Evolutionary conservation across 1,284 basidiomycete species (phyloP).

Genomic region (Austroboletus novae-zelandiae): DNA sequence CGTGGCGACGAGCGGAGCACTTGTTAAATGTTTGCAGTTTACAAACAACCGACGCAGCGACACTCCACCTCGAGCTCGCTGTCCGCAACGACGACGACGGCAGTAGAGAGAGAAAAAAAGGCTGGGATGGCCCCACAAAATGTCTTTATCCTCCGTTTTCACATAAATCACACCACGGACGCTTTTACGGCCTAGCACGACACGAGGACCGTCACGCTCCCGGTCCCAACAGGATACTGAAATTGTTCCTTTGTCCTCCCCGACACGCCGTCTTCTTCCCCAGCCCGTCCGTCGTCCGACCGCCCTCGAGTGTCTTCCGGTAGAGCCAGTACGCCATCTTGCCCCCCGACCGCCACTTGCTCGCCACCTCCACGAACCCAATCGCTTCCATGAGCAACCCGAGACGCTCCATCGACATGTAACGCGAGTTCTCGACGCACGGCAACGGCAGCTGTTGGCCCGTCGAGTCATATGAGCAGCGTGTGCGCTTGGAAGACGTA

Average conservation of each 20-base stretch:
- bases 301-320: slow-evolving; percentile 37
- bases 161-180: slow-evolving; percentile 10
- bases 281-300: slow-evolving; percentile 31
- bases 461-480: slow-evolving; percentile 1
- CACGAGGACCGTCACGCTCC: background rate
- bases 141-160: slow-evolving; percentile 4
- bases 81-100: slow-evolving; percentile 8
- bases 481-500: slow-evolving; percentile 35
- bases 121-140: slow-evolving; percentile 2
- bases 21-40: slow-evolving; percentile 19
- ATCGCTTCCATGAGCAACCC: slow-evolving; percentile 55
- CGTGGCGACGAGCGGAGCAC: slow-evolving; percentile 15
- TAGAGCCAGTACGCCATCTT: slow-evolving; percentile 81
- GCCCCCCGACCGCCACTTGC: slow-evolving; percentile 61
- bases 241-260: slow-evolving; percentile 78
- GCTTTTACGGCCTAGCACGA: background rate
- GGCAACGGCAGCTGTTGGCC: slow-evolving; percentile 69
- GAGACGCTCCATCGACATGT: slow-evolving; percentile 63
- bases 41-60: slow-evolving; percentile 28
- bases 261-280: slow-evolving; percentile 59
- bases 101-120: slow-evolving; percentile 6
- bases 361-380: slow-evolving; percentile 62
- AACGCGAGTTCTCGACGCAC: slow-evolving; percentile 82
- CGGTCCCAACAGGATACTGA: slow-evolving; percentile 51
- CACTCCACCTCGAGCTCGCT: slow-evolving; percentile 6